Base-by-base conservation (phyloP, 306 rosid genomes). In the Ormosia emarginata region DNA sequence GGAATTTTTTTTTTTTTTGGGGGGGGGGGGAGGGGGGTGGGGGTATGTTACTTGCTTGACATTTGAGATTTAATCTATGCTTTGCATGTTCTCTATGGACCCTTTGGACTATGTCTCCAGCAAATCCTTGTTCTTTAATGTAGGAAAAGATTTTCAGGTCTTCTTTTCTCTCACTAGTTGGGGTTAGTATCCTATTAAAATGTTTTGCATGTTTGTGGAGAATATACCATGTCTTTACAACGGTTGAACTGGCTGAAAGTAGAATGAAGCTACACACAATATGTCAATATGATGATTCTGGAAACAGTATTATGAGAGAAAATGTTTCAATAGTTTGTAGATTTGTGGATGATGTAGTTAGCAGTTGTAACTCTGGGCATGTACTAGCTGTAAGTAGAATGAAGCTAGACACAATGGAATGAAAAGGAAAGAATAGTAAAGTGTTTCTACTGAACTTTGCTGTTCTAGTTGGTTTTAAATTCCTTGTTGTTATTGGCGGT, bases 1-100 rank as follows among this genome's bases (percentile, higher is more conserved):
- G n/a, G 49, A 62, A 15, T 34, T 58, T 69, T 24, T 36, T 55
- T 6, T 4, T 12, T 8, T 32, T 79, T 36, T 49, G 32, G 24
- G 24, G 1, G 24, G 24, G 0, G 24, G 24, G 24, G 24, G 0
- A 24, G 24, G 24, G 0, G 24, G 24, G 24, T 0, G 0, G 24
- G 46, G 49, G 61, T 15, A 11, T 75, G 36, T 58, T 6, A 6
- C n/a, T 78, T 52, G 75, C 41, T 56, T 65, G 34, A 9, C 81
- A 64, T 80, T 74, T 75, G 59, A 36, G 47, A 11, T 78, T 70
- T 66, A 79, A 66, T 74, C 65, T 78, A 49, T 82, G 76, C 8
- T 70, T 83, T 77, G 87, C 86, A 71, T 81, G 81, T 87, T 72
- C 34, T 66, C 49, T 61, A 2, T 53, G 71, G 81, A 80, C 17